phyloP scores from a whole-genome alignment of 345 rosid species.

The Melastoma malabathricum region DNA sequence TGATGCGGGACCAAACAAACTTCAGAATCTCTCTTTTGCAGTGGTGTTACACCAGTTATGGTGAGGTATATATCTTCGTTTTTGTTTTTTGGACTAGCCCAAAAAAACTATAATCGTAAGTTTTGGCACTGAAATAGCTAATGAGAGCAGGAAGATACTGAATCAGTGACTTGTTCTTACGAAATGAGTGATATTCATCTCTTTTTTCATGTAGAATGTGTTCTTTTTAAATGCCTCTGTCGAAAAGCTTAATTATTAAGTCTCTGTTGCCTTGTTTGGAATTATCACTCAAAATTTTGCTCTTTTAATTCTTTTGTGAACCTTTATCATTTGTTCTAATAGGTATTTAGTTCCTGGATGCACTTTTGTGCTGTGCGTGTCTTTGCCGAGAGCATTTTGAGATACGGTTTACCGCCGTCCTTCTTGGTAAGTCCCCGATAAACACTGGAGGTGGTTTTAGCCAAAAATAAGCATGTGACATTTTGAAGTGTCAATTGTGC shows the following conservation, averaged over 20 bases:
- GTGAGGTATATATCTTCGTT: conserved; percentile 48
- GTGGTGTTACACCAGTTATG: conserved; percentile 96
- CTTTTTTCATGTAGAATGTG: no score
- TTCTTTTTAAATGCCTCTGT: no score
- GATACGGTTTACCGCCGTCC: conserved; percentile 95
- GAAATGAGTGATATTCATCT: no score
- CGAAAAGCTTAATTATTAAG: no score
- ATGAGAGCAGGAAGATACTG: neutral
- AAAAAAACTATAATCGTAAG: neutral
- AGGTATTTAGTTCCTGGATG: conserved; percentile 99
- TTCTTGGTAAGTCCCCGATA: conserved; percentile 54
- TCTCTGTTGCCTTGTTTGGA: no score
- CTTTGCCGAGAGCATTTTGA: conserved; percentile 89
- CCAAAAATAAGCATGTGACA: conserved; percentile 1
- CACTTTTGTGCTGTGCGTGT: conserved; percentile 97
- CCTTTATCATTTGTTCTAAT: conserved; percentile 2
- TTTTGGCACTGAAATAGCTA: neutral
- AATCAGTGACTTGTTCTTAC: no score
- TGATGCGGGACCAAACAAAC: conserved; percentile 67
- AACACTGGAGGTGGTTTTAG: conserved; percentile 1
- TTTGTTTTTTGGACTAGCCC: neutral
- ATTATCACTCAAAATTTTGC: neutral
- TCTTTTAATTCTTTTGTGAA: neutral
- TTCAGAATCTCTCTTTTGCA: conserved; percentile 85
- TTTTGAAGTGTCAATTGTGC: conserved; percentile 7